phyloP scores from a whole-genome alignment of 2,329 filamentous ascomycete genomes.

The Pseudofabraea citricarpa region DNA sequence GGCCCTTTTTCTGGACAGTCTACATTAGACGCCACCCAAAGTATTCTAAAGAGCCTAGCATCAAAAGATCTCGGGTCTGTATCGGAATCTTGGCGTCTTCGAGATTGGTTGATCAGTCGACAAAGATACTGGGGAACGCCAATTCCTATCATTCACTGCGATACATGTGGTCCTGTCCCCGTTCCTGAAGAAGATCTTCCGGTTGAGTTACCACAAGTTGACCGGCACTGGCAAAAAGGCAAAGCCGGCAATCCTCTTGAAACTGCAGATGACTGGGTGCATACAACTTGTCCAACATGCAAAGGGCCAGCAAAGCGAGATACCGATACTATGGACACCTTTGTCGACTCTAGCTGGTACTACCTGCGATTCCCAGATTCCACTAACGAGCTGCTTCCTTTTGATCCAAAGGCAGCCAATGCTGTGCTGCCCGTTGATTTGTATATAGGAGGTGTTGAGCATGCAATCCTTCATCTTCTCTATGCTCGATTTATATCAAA shows the following conservation, averaged over 20 bases:
- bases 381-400: slow-evolving; percentile 54
- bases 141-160: slow-evolving; percentile 83
- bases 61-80: slow-evolving; percentile 50
- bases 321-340: slow-evolving; percentile 95
- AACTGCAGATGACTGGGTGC: slow-evolving; percentile 65
- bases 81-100: slow-evolving; percentile 72
- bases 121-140: slow-evolving; percentile 90
- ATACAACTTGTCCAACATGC: slow-evolving; percentile 73
- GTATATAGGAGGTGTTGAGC: slow-evolving; percentile 87
- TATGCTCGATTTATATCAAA: slow-evolving; percentile 91
- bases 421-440: slow-evolving; percentile 69
- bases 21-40: slow-evolving; percentile 56
- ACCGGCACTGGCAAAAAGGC: slow-evolving; percentile 62
- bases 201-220: slow-evolving; percentile 66
- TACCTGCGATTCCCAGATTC: slow-evolving; percentile 76
- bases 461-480: slow-evolving; percentile 83
- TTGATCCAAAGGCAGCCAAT: slow-evolving; percentile 55
- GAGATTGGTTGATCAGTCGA: slow-evolving; percentile 89
- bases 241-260: slow-evolving; percentile 75
- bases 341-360: slow-evolving; percentile 95
- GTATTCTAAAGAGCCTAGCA: slow-evolving; percentile 54
- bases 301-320: slow-evolving; percentile 67
- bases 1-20: slow-evolving; percentile 59
- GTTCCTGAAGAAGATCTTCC: slow-evolving; percentile 75
- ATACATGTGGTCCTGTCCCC: slow-evolving; percentile 70